Percentiles rank a stretch among this genome's conserved stretches.
These are phyloP conservation scores for Neohortaea acidophila DNA, from an alignment of 495 filamentous ascomycete species.

Conservation along the genomic window DNA sequence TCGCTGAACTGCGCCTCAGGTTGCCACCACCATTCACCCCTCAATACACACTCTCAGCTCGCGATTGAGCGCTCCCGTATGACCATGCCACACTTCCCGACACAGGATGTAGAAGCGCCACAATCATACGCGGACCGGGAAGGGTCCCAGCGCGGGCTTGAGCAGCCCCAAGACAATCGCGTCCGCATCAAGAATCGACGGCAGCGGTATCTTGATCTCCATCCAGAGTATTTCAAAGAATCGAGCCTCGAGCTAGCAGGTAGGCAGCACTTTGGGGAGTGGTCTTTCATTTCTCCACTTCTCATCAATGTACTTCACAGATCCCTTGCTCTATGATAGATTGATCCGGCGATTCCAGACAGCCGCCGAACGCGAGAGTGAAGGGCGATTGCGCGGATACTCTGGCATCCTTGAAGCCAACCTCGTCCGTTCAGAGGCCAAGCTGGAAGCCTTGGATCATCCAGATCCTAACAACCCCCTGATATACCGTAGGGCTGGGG, in stretches of 20 bases:
- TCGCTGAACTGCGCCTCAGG: too few species aligned
- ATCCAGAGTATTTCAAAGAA: constrained; percentile 47
- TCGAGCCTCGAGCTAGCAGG: constrained; percentile 48
- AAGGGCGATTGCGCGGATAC: constrained; percentile 57
- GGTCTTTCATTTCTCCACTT: background rate
- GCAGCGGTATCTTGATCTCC: constrained; percentile 46
- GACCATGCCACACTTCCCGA: too few species aligned
- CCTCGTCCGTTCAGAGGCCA: constrained; percentile 50
- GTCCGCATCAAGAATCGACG: constrained; percentile 45
- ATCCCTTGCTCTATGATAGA: constrained; percentile 66
- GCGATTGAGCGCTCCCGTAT: too few species aligned
- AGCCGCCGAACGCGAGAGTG: constrained; percentile 52
- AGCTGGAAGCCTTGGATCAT: constrained; percentile 38
- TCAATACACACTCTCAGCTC: too few species aligned
- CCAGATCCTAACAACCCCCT: constrained; percentile 38
- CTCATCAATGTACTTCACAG: constrained; percentile 28
- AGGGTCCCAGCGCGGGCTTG: too few species aligned
- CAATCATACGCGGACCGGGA: too few species aligned
- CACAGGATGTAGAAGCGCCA: too few species aligned
- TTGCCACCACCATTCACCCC: too few species aligned
- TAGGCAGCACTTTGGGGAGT: constrained; percentile 18
- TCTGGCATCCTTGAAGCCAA: constrained; percentile 58
- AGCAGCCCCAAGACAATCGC: too few species aligned
- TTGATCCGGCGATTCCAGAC: constrained; percentile 66
- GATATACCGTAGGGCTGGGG: constrained; percentile 29